phyloP scores from a whole-genome alignment of 495 filamentous ascomycete genomes.

The Penicillium pulvis region DNA sequence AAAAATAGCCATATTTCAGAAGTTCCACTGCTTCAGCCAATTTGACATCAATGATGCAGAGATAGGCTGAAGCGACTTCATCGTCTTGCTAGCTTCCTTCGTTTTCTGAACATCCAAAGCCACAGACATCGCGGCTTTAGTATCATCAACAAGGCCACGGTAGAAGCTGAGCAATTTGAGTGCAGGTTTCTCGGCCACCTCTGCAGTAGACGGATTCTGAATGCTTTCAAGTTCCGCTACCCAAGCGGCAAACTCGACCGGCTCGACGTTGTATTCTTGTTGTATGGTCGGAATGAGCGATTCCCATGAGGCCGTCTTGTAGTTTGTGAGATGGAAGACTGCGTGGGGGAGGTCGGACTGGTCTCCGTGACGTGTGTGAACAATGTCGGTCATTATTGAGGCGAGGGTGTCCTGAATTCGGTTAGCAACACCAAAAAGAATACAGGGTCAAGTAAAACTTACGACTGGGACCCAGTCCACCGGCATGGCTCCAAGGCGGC shows the following conservation, averaged over 20 bases:
- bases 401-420: conserved; percentile 22
- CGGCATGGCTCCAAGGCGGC: conserved; percentile 17
- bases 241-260: conserved; percentile 26
- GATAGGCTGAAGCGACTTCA: conserved; percentile 22
- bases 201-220: conserved; percentile 14
- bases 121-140: conserved; percentile 16
- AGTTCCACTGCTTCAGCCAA: conserved; percentile 29
- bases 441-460: conserved; percentile 6
- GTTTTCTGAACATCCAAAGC: conserved; percentile 22
- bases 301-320: conserved; percentile 21
- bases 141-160: conserved; percentile 19
- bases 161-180: conserved; percentile 34
- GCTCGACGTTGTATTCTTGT: conserved; percentile 12
- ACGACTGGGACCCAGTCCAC: conserved; percentile 34
- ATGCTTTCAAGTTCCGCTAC: conserved; percentile 27
- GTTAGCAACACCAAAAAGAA: conserved; percentile 5
- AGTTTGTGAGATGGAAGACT: conserved; percentile 36
- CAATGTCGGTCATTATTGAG: conserved; percentile 23
- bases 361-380: conserved; percentile 18
- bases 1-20: conserved; percentile 8
- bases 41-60: conserved; percentile 24
- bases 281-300: conserved; percentile 26
- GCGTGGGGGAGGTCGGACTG: conserved; percentile 4
- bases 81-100: conserved; percentile 25
- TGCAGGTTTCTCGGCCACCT: conserved; percentile 27